Base-by-base conservation (phyloP, 805 yeast species). In the Metschnikowia lunata region DNA sequence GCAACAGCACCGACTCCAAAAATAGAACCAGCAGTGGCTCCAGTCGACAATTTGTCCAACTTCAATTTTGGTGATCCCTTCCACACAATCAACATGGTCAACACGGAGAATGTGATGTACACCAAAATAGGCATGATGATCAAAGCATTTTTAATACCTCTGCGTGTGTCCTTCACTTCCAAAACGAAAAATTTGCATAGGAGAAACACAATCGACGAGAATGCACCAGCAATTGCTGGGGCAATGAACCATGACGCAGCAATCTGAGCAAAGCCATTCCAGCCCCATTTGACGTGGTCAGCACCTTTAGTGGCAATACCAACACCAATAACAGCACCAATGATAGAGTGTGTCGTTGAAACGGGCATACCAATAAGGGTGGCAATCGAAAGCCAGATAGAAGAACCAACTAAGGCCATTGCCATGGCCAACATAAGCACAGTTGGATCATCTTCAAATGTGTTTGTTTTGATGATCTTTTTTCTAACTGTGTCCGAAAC, bases 191-290 rank as follows among this genome's bases (percentile, higher is more conserved):
- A 82, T 61, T 85, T 85, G 43, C 83, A 75, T 40, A 77, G 61
- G 44, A 81, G 63, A 60, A 83, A 85, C 40, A 81, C 60, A 35
- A 77, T 64, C 4, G 84, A 61, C 4, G 88, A 80, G 50, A 85
- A 75, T 31, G 61, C 55, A 48, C 88, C 91, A 12, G 90, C 84
- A 46, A 84, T 67, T 15, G 71, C 60, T 12, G 91, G 91, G 6
- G 91, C 89, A 65, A 84, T 79, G 57, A 82, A 80, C 90, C 90
- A 85, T 10, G 89, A 80, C 3, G 91, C 90, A 48, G 80, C 78
- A 50, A 84, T 84, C 62, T 81, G 83, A 1, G 85, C 56, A 46
- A 85, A 82, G 27, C 90, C 88, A 12, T 53, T 40, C 91, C 90
- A 85, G 26, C 88, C 89, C 91, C 91, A 85, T 43, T 60, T 66